These are phyloP conservation scores for Elasticomyces elasticus DNA, from an alignment of 495 filamentous ascomycete species.

Conservation along the genomic window DNA sequence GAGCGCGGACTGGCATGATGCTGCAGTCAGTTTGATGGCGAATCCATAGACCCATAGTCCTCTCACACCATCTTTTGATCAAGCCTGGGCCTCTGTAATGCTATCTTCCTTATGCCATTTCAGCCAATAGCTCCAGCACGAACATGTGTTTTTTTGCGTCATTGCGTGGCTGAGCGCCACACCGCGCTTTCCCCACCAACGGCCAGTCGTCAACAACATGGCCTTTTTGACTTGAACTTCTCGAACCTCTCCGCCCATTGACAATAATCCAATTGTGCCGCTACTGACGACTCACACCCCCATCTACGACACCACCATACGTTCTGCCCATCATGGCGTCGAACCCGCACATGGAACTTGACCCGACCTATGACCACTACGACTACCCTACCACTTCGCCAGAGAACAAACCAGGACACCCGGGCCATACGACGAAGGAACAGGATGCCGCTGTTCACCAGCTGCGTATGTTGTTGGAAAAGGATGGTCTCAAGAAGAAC, in stretches of 20 bases:
- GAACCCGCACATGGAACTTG: slow-evolving; percentile 45
- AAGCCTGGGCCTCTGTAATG: background rate
- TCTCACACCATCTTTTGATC: background rate
- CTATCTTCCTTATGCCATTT: background rate
- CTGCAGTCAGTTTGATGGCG: background rate
- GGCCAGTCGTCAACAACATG: background rate
- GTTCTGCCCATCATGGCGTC: slow-evolving; percentile 6
- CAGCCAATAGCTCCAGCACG: background rate
- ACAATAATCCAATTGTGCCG: background rate
- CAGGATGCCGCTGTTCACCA: slow-evolving; percentile 87
- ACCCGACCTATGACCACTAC: slow-evolving; percentile 92
- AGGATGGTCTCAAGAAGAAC: slow-evolving; percentile 69
- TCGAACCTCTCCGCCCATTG: background rate
- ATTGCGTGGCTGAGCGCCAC: background rate
- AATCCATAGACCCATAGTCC: background rate
- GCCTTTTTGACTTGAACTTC: too few species aligned
- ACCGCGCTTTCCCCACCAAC: background rate
- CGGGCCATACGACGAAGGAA: slow-evolving; percentile 74
- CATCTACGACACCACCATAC: background rate
- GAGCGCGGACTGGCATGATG: background rate
- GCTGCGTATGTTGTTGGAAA: slow-evolving; percentile 73
- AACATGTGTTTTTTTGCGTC: background rate
- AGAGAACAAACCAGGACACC: slow-evolving; percentile 61
- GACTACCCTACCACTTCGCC: slow-evolving; percentile 79
- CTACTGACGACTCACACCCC: background rate